Percentiles rank a stretch among this genome's conserved stretches.
Conservation (phyloP, 2,329 filamentous ascomycete genomes). For the Colletotrichum endophyticum region DNA sequence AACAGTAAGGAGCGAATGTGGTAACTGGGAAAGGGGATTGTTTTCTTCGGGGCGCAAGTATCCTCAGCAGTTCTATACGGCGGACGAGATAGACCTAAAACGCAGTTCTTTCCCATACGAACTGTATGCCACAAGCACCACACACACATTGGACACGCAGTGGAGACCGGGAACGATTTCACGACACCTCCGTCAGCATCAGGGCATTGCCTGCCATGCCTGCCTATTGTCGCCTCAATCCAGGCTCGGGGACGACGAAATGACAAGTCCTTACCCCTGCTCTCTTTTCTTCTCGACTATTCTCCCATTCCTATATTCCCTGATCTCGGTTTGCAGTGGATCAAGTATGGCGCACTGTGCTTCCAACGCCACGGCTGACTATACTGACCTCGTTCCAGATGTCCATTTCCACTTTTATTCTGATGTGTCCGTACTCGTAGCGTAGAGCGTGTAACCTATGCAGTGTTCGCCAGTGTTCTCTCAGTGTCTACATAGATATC, state of each 20-base stretch:
- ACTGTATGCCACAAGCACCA: slow-evolving; percentile 13
- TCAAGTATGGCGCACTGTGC: neutral
- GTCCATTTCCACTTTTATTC: neutral
- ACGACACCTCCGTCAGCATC: neutral
- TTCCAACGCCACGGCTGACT: too few relatives aligned
- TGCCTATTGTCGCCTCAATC: neutral
- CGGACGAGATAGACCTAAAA: neutral
- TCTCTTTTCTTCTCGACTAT: slow-evolving; percentile 7
- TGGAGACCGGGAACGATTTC: neutral
- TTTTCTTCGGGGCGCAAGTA: slow-evolving; percentile 17
- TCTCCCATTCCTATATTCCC: neutral
- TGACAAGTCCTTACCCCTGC: neutral
- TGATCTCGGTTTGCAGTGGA: neutral
- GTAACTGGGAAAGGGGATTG: slow-evolving; percentile 21
- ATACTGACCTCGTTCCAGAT: neutral
- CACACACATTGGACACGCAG: neutral
- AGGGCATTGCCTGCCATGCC: neutral
- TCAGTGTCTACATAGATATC: neutral
- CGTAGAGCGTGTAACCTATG: neutral
- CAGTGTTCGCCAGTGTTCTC: neutral
- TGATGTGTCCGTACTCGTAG: neutral
- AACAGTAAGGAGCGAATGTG: neutral
- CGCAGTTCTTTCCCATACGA: slow-evolving; percentile 18
- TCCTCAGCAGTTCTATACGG: neutral
- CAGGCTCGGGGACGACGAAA: slow-evolving; percentile 6